Base-by-base conservation (phyloP, 2,329 filamentous ascomycete genomes). In the Trichoderma sp. region DNA sequence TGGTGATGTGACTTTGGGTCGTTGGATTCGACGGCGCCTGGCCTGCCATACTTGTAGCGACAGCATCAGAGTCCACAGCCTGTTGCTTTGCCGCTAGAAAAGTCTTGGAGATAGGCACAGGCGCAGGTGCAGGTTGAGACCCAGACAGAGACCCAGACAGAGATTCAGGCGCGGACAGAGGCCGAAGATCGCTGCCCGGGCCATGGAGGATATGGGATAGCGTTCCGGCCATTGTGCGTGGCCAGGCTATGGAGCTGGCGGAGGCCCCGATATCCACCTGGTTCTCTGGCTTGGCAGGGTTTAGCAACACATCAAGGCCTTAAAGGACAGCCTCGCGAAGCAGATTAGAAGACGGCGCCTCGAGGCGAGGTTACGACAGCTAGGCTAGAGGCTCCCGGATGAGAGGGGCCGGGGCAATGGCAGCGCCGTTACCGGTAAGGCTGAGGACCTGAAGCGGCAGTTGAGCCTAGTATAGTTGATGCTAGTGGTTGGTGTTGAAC, bases 181-280 rank as follows among this genome's bases (percentile, higher is more conserved):
- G 57, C 24, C 57, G 57, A 60, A 49, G 37, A 68, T 62, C 63
- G 49, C 55, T 49, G 37, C 55, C 57, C 53, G 76, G 75, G 57
- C 71, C 73, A 60, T 77, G 74, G 66, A 79, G 75, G 61, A 78
- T 76, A 52, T 77, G 76, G 40, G 77, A 77, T 60, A 78, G 74
- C 55, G 76, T 76, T 40, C 75, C 75, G 35, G 76, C 73, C 78
- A 80, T 80, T 68, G 70, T 68, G 57, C 40, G 65, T 53, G 65
- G 56, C 56, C 61, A 69, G 55, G 57, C 53, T 29, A 43, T 56
- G 69, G 57, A 69, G 59, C 59, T 49, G 53, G 62, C 63, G 64
- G 63, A 59, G 56, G 68, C 68, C 63, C 68, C 68, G 61, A 52
- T 35, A 24, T 49, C 61, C 53, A 55, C 61, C 68, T 55, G 16